Percentiles rank a stretch among this genome's conserved stretches.
phyloP scores from a whole-genome alignment of 2,329 filamentous ascomycete genomes.

The Myriosclerotinia duriaeana region DNA sequence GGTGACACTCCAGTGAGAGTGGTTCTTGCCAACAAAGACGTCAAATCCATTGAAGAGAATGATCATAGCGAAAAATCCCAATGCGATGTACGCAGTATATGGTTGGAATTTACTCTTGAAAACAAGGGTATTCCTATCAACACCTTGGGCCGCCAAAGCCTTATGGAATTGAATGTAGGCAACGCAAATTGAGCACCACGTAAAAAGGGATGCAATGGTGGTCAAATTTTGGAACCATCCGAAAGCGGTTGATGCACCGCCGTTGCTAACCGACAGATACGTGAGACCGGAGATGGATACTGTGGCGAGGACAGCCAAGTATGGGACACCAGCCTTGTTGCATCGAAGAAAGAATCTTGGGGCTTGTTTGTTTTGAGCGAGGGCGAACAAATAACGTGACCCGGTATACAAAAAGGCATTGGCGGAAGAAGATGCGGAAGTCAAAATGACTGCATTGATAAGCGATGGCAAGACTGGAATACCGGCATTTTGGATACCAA shows the following conservation, averaged over 20 bases:
- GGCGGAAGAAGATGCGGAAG: slow-evolving; percentile 51
- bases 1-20: slow-evolving; percentile 61
- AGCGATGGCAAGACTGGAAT: slow-evolving; percentile 67
- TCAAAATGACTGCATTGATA: slow-evolving; percentile 71
- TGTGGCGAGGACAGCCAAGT: slow-evolving; percentile 65
- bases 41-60: slow-evolving; percentile 73
- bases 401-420: slow-evolving; percentile 39
- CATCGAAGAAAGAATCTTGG: slow-evolving; percentile 59
- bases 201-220: slow-evolving; percentile 73
- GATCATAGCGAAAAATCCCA: slow-evolving; percentile 66
- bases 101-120: slow-evolving; percentile 71
- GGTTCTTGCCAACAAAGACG: slow-evolving; percentile 64
- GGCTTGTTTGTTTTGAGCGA: slow-evolving; percentile 66
- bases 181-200: slow-evolving; percentile 67
- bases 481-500: slow-evolving; percentile 65
- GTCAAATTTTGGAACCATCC: slow-evolving; percentile 53
- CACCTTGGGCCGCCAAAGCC: slow-evolving; percentile 66
- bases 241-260: slow-evolving; percentile 47
- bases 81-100: slow-evolving; percentile 65
- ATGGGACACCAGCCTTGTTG: slow-evolving; percentile 65
- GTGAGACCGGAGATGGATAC: slow-evolving; percentile 67
- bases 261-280: slow-evolving; percentile 65
- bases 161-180: slow-evolving; percentile 72
- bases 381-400: slow-evolving; percentile 40
- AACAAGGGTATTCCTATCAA: slow-evolving; percentile 65